These are phyloP conservation scores for Aureobasidium mangrovei DNA, from an alignment of 2,329 filamentous ascomycete species.

Conservation along the genomic window DNA sequence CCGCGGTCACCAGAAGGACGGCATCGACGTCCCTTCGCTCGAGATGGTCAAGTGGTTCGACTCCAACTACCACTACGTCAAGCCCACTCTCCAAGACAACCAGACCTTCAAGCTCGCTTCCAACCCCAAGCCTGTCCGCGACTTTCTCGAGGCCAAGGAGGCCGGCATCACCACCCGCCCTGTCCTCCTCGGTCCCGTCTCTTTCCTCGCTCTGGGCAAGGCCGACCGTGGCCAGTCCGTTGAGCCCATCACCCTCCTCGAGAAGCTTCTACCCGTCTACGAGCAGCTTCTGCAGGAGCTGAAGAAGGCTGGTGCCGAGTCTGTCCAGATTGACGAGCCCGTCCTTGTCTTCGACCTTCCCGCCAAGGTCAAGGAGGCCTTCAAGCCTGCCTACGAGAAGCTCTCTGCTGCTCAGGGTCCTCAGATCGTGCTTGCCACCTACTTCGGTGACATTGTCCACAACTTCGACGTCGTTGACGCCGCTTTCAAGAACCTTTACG, in stretches of 20 bases:
- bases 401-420: conserved; percentile 68
- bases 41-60: conserved; percentile 99
- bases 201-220: conserved; percentile 96
- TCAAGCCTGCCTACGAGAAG: conserved; percentile 96
- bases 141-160: conserved; percentile 97
- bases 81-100: conserved; percentile 94
- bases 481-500: conserved; percentile 63
- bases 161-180: conserved; percentile 88
- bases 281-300: conserved; percentile 86
- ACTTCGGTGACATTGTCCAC: conserved; percentile 99
- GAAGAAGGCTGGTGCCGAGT: conserved; percentile 91
- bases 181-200: conserved; percentile 90
- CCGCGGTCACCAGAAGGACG: conserved; percentile 91
- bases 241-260: conserved; percentile 85
- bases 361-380: conserved; percentile 84
- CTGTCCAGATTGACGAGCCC: conserved; percentile 97
- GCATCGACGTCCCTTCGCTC: conserved; percentile 73
- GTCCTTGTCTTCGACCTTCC: conserved; percentile 91
- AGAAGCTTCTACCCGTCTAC: conserved; percentile 91
- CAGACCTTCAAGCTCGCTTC: conserved; percentile 86
- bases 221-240: conserved; percentile 89
- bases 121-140: conserved; percentile 84
- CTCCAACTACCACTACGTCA: conserved; percentile 99
- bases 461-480: conserved; percentile 81
- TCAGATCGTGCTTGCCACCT: conserved; percentile 84